Percentiles rank a stretch among this genome's conserved stretches.
Conservation (phyloP, 2,329 filamentous ascomycete genomes). For the Mollisiaceae sp. region DNA sequence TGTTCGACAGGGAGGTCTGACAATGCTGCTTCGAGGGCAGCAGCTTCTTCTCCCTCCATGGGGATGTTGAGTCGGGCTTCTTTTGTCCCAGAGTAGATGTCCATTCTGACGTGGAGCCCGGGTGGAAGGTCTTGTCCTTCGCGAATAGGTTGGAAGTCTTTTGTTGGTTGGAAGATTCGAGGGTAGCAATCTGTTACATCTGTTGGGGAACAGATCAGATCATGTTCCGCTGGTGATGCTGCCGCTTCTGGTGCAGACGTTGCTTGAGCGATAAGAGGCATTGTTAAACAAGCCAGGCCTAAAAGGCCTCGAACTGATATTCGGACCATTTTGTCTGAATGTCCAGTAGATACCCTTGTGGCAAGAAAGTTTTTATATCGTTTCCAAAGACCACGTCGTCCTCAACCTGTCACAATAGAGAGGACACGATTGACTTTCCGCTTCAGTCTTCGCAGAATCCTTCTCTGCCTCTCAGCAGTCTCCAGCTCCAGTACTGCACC, state of each 20-base stretch:
- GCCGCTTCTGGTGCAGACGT: constrained; percentile 28
- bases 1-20: constrained; percentile 57
- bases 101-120: constrained; percentile 69
- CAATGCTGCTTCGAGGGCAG: constrained; percentile 54
- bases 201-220: constrained; percentile 68
- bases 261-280: constrained; percentile 34
- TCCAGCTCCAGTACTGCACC: constrained; percentile 36
- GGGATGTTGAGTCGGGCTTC: constrained; percentile 71
- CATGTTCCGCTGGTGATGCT: constrained; percentile 46
- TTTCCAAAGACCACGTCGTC: constrained; percentile 28
- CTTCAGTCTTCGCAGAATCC: constrained; percentile 39
- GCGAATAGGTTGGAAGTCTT: constrained; percentile 66
- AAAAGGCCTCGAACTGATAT: constrained; percentile 27
- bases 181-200: constrained; percentile 69
- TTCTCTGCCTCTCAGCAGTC: constrained; percentile 34
- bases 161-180: constrained; percentile 64
- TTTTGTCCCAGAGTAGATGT: constrained; percentile 66
- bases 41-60: constrained; percentile 54
- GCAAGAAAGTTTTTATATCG: constrained; percentile 1
- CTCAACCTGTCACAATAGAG: constrained; percentile 37
- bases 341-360: not conserved
- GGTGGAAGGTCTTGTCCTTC: constrained; percentile 69
- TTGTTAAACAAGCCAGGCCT: constrained; percentile 33
- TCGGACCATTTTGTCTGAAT: constrained; percentile 32
- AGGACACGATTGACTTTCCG: constrained; percentile 38